Percentiles rank a stretch among this genome's conserved stretches.
These are phyloP conservation scores for Arabidopsis arenosa DNA, from an alignment of 345 rosid genomes.

Conservation along the genomic window DNA sequence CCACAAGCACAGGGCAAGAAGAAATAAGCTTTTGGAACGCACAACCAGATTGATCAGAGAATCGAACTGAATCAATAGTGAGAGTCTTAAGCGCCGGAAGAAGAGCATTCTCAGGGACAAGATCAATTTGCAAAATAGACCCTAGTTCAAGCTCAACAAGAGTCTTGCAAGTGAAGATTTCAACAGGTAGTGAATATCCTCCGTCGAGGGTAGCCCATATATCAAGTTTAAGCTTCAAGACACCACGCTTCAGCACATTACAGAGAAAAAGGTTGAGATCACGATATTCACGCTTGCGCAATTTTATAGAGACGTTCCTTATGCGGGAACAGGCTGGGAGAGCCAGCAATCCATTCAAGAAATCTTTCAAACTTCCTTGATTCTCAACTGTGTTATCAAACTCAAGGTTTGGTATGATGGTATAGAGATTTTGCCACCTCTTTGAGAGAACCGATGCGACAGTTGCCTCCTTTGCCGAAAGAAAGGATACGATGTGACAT, in stretches of 20 bases:
- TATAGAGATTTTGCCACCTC: constrained; percentile 1
- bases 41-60: background rate
- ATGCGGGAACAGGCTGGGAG: background rate
- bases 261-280: background rate
- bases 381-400: background rate
- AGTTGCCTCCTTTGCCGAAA: constrained; percentile 5
- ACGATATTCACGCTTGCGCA: background rate
- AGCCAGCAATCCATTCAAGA: background rate
- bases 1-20: constrained; percentile 13
- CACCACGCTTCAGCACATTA: constrained; percentile 17
- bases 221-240: constrained; percentile 1
- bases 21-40: background rate
- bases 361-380: background rate
- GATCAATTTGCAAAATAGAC: background rate
- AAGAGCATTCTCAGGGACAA: background rate
- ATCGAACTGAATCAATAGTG: background rate
- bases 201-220: background rate
- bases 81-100: constrained; percentile 16
- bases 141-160: constrained; percentile 2
- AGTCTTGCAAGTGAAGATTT: constrained; percentile 14
- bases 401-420: background rate
- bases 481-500: background rate
- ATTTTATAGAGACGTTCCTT: background rate
- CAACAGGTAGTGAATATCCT: background rate
- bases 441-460: background rate